These are phyloP conservation scores for Aulographum hederae DNA, from an alignment of 2,329 filamentous ascomycete genomes.

Conservation along the genomic window DNA sequence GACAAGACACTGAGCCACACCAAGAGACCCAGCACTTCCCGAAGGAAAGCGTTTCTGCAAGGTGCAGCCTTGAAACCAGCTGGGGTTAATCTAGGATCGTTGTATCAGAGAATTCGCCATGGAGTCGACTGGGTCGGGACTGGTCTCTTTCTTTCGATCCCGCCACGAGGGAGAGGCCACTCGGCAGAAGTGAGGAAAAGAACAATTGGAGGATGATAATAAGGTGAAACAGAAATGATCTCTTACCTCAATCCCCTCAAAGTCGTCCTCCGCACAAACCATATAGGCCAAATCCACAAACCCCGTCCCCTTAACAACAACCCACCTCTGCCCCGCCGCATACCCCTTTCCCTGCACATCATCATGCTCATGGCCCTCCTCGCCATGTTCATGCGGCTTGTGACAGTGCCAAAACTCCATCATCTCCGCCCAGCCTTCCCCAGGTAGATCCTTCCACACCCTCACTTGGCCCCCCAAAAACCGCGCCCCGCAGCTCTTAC, in stretches of 20 bases:
- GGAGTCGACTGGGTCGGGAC: too few relatives aligned
- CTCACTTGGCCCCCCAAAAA: constrained; percentile 19
- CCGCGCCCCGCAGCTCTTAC: constrained; percentile 11
- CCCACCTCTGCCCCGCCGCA: constrained; percentile 59
- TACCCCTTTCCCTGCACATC: constrained; percentile 51
- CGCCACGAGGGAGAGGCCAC: background rate
- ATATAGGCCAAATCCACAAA: constrained; percentile 72
- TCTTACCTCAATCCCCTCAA: constrained; percentile 28
- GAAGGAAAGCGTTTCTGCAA: too few relatives aligned
- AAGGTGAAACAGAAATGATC: constrained; percentile 6
- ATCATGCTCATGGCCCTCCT: constrained; percentile 19
- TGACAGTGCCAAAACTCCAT: constrained; percentile 99
- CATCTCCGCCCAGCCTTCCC: constrained; percentile 98
- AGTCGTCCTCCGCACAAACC: constrained; percentile 51
- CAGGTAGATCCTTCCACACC: constrained; percentile 82
- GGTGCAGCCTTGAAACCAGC: too few relatives aligned
- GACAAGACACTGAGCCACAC: too few relatives aligned
- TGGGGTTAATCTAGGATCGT: constrained; percentile 31
- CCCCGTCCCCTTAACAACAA: constrained; percentile 45
- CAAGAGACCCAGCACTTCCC: too few relatives aligned
- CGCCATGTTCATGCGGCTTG: constrained; percentile 52
- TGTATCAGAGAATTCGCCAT: constrained; percentile 45
- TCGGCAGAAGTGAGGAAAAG: constrained; percentile 1
- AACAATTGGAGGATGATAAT: constrained; percentile 2
- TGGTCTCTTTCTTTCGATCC: constrained; percentile 42